phyloP scores from a whole-genome alignment of 129 eudicot species.

The Tagetes erecta region DNA sequence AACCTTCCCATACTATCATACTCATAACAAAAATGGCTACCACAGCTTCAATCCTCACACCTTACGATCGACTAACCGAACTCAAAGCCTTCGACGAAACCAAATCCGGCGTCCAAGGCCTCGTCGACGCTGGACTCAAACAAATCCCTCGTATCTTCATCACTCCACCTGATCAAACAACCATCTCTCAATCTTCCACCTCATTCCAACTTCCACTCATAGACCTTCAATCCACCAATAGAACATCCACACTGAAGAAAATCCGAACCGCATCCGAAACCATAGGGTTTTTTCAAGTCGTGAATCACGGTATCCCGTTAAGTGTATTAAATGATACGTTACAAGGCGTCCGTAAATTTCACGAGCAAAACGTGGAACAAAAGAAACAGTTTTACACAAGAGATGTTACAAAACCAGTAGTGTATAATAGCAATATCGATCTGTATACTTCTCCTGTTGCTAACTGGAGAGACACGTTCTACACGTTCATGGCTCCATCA shows the following conservation, averaged over 20 bases:
- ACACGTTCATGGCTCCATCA: constrained; percentile 27
- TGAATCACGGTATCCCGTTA: constrained; percentile 59
- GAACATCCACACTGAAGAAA: constrained; percentile 30
- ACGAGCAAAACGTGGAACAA: constrained; percentile 27
- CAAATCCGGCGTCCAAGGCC: constrained; percentile 55
- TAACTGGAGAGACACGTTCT: constrained; percentile 29
- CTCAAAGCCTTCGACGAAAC: constrained; percentile 54
- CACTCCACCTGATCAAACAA: constrained; percentile 29
- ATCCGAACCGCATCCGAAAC: constrained; percentile 33
- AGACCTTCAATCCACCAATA: constrained; percentile 29
- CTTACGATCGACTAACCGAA: constrained; percentile 31
- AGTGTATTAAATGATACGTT: constrained; percentile 42
- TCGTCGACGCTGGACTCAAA: constrained; percentile 47
- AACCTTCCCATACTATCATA: neutral
- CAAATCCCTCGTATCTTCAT: constrained; percentile 47
- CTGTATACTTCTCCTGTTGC: constrained; percentile 18
- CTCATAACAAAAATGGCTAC: constrained; percentile 25
- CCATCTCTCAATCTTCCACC: constrained; percentile 23
- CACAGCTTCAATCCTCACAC: neutral
- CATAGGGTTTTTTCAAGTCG: constrained; percentile 58
- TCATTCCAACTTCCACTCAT: constrained; percentile 39
- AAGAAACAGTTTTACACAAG: constrained; percentile 39
- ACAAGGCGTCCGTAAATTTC: constrained; percentile 31
- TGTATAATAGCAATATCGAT: constrained; percentile 50
- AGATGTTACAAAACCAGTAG: constrained; percentile 31